Percentiles rank a stretch among this genome's conserved stretches.
phyloP scores from a whole-genome alignment of 2,329 filamentous ascomycete species.

The Epichloe elymi region DNA sequence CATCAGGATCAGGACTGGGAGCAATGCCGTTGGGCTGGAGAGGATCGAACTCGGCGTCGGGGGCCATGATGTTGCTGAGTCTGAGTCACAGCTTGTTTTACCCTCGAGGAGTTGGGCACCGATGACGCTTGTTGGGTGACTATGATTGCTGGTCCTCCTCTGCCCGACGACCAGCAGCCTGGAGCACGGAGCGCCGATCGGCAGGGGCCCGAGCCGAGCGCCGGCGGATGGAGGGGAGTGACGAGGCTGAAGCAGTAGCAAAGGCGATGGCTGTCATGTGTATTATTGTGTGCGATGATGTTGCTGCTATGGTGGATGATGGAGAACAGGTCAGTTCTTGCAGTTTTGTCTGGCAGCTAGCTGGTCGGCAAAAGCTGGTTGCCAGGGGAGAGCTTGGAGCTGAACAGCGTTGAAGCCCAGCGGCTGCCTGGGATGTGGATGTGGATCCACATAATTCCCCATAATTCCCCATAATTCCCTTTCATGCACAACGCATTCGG shows the following conservation, averaged over 20 bases:
- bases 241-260: background rate
- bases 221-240: background rate
- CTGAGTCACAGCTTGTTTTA: background rate
- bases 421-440: too few relatives aligned
- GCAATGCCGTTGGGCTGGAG: conserved; percentile 21
- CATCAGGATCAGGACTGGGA: conserved; percentile 16
- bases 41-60: conserved; percentile 21
- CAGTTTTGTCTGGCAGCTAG: too few relatives aligned
- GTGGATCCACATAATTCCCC: too few relatives aligned
- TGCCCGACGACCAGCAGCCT: background rate
- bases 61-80: conserved; percentile 17
- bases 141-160: background rate
- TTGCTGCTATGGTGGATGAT: too few relatives aligned
- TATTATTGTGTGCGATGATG: too few relatives aligned
- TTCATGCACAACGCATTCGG: too few relatives aligned
- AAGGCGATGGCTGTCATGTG: too few relatives aligned
- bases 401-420: too few relatives aligned
- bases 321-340: too few relatives aligned
- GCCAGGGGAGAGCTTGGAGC: too few relatives aligned
- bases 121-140: background rate
- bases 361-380: too few relatives aligned
- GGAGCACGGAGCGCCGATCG: background rate
- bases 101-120: background rate
- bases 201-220: background rate
- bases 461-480: too few relatives aligned